Percentiles rank a stretch among this genome's conserved stretches.
phyloP scores from a whole-genome alignment of 169 alveolate genomes.

The Eimeria maxima region DNA sequence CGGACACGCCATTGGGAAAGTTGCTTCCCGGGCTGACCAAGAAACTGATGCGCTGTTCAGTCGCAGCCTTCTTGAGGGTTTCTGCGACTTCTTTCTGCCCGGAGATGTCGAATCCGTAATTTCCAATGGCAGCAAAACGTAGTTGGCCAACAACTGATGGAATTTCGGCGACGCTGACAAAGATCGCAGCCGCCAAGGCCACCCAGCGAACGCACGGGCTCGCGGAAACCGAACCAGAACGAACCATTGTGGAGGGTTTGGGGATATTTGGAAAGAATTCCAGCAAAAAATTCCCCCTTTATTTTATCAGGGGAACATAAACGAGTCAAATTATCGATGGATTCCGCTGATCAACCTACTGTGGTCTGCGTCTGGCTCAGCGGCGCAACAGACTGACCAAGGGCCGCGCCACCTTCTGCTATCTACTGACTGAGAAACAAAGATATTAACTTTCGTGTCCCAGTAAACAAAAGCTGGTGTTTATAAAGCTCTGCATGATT shows the following conservation, averaged over 20 bases:
- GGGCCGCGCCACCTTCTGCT: slow-evolving; percentile 45
- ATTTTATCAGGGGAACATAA: neutral
- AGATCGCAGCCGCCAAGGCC: slow-evolving; percentile 47
- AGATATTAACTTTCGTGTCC: neutral
- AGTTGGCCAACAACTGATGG: slow-evolving; percentile 87
- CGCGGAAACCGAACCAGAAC: neutral
- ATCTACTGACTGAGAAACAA: neutral
- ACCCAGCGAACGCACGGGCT: slow-evolving; percentile 25
- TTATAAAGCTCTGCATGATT: neutral
- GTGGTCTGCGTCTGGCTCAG: neutral
- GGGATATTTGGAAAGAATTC: neutral
- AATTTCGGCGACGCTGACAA: slow-evolving; percentile 73
- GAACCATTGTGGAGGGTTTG: slow-evolving; percentile 7
- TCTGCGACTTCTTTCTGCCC: slow-evolving; percentile 90
- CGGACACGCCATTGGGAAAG: slow-evolving; percentile 91
- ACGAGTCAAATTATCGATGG: neutral
- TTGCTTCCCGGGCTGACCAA: slow-evolving; percentile 93
- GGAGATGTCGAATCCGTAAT: slow-evolving; percentile 92
- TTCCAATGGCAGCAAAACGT: slow-evolving; percentile 92
- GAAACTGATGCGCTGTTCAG: slow-evolving; percentile 90
- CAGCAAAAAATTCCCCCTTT: neutral
- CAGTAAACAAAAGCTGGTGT: slow-evolving; percentile 2
- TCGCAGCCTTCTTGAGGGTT: slow-evolving; percentile 88
- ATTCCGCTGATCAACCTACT: neutral
- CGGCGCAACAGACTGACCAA: neutral